phyloP scores from a whole-genome alignment of 2,329 filamentous ascomycete genomes.

The Colletotrichum eleusines region DNA sequence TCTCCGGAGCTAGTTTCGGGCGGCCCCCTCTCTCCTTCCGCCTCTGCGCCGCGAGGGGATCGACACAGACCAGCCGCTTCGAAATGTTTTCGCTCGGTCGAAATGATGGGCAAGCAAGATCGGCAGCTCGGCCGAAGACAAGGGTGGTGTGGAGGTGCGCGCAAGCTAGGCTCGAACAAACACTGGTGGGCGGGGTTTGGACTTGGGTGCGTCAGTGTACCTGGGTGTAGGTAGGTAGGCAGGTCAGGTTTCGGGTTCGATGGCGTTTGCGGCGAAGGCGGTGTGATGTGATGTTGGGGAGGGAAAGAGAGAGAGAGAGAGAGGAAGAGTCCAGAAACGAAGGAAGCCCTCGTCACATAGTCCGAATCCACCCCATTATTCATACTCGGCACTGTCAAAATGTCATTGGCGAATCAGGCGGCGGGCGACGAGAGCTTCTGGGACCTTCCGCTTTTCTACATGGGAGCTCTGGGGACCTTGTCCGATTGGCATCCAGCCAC shows the following conservation, averaged over 20 bases:
- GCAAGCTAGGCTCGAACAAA: too few species aligned
- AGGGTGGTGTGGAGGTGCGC: too few species aligned
- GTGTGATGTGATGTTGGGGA: constrained; percentile 6
- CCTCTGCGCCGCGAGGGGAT: constrained; percentile 8
- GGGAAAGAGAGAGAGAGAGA: not conserved
- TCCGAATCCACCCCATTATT: not conserved
- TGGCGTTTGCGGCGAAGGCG: constrained; percentile 20
- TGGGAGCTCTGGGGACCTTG: constrained; percentile 24
- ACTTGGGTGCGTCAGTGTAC: not conserved
- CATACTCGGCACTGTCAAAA: not conserved
- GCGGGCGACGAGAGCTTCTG: not conserved
- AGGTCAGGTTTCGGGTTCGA: too few species aligned
- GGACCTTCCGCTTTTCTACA: constrained; percentile 3
- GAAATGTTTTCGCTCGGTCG: not conserved
- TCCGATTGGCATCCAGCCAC: not conserved
- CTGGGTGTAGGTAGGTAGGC: too few species aligned
- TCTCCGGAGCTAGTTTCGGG: constrained; percentile 17
- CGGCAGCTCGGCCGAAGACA: not conserved
- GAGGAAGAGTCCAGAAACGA: too few species aligned
- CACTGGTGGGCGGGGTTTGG: constrained; percentile 2
- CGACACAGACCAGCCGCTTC: constrained; percentile 12
- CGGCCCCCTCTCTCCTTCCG: not conserved
- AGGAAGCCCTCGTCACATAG: constrained; percentile 38
- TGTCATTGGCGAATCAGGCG: constrained; percentile 18
- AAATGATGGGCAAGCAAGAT: constrained; percentile 11